phyloP scores from a whole-genome alignment of 352 stramenopile species.

The Pythium oligandrum region DNA sequence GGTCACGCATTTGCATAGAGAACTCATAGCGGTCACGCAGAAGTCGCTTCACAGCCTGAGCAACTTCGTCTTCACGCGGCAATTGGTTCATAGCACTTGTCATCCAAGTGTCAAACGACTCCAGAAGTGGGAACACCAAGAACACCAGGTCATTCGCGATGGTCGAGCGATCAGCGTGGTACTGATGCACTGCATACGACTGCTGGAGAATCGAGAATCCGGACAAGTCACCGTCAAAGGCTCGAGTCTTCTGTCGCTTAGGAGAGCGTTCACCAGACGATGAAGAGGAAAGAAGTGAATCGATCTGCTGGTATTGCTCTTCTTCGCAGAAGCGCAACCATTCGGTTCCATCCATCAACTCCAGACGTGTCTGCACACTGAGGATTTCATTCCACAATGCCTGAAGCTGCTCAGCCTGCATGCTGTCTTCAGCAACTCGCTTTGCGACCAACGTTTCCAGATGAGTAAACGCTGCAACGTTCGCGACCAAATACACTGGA shows the following conservation, averaged over 20 bases:
- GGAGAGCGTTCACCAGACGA: constrained; percentile 9
- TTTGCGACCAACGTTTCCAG: constrained; percentile 18
- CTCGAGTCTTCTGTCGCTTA: constrained; percentile 20
- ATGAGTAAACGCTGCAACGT: constrained; percentile 41
- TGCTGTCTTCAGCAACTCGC: constrained; percentile 3
- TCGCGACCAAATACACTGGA: constrained; percentile 46
- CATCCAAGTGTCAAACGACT: constrained; percentile 40
- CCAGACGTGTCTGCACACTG: constrained; percentile 33
- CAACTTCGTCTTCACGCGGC: constrained; percentile 2
- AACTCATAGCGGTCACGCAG: constrained; percentile 72
- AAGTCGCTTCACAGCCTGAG: constrained; percentile 29
- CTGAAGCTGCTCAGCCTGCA: constrained; percentile 22
- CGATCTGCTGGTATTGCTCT: constrained; percentile 55
- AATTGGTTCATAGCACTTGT: constrained; percentile 20
- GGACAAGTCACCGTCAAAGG: constrained; percentile 29
- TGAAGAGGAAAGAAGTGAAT: constrained; percentile 24
- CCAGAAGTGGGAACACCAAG: constrained; percentile 64
- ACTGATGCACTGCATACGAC: constrained; percentile 76
- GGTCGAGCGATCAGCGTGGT: constrained; percentile 64
- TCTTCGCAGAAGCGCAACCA: constrained; percentile 72
- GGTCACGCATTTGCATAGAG: constrained; percentile 60
- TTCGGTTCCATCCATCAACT: constrained; percentile 52
- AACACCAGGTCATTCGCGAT: constrained; percentile 75
- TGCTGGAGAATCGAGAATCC: constrained; percentile 70
- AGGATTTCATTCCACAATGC: constrained; percentile 34